Evolutionary conservation across 805 yeast genomes (phyloP), one percentile per base, ranked within the genome.

Genomic region (Suhomyces kilbournensis): DNA sequence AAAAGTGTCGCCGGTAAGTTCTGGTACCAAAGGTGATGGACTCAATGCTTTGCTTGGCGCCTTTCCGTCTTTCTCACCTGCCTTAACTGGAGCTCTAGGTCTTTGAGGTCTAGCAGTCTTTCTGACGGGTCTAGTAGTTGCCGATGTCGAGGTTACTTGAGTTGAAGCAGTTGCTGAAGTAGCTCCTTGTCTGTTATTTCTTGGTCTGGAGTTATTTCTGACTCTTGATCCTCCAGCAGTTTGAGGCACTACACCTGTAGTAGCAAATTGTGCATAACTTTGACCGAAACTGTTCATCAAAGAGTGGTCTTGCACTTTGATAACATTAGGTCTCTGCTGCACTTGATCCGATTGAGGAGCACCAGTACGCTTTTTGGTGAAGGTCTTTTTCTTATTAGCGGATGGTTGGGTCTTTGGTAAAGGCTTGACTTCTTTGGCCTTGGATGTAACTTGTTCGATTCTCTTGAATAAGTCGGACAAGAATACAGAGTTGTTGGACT

Each of bases 391-490:
- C 46, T 48, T 48, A 15, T 28, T 40, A 23, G 23, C 34, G 46
- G 30, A 26, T 6, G 22, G 35, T 38, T 45, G 48, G 20, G 51
- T 44, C n/a, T 23, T 15, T 28, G 44, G 23, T 28, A 15, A 26
- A n/a, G 51, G 46, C 51, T 52, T 52, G 35, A 48, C 47, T 15
- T 55, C 53, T 23, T 49, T 49, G 19, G 51, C 48, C 42, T 51
- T 57, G 50, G 61, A 50, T 38, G 67, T 68, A 54, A 69, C 68
- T 30, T 51, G 51, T 49, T 74, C 76, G 51, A 74, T 68, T 57
- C 76, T 63, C 45, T 65, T 65, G 62, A 74, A 68, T 53, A 74
- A 62, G 38, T 65, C 68, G n/a, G 74, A 64, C 56, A 73, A 63
- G 48, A 70, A 70, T 3, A 48, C 51, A n/a, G 52, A 48, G 44